Percentiles rank a stretch among this genome's conserved stretches.
These are phyloP conservation scores for Saturnispora sanitii DNA, from an alignment of 805 yeast species.

Conservation along the genomic window DNA sequence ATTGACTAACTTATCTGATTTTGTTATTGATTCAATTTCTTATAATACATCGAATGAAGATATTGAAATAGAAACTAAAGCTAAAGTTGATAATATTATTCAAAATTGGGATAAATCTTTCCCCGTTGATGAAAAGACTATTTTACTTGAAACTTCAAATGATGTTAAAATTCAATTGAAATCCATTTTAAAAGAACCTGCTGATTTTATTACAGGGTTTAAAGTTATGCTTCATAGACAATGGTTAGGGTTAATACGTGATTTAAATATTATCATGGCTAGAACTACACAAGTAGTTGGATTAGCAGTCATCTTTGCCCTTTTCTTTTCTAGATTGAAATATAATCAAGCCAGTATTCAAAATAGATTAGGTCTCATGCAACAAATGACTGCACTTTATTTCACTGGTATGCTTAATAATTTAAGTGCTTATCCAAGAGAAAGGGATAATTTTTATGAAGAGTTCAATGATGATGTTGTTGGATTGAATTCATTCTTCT, in stretches of 20 bases:
- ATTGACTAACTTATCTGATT: slow-evolving; percentile 65
- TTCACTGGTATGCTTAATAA: slow-evolving; percentile 76
- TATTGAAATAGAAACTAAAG: slow-evolving; percentile 32
- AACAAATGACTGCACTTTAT: slow-evolving; percentile 61
- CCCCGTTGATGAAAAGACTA: neutral
- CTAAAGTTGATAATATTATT: slow-evolving; percentile 32
- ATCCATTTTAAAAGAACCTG: slow-evolving; percentile 25
- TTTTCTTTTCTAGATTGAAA: slow-evolving; percentile 56
- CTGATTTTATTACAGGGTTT: slow-evolving; percentile 27
- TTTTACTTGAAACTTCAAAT: slow-evolving; percentile 12
- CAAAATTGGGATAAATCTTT: slow-evolving; percentile 28
- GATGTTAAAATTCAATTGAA: slow-evolving; percentile 18
- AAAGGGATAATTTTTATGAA: slow-evolving; percentile 65
- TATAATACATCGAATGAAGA: slow-evolving; percentile 36
- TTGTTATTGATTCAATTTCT: slow-evolving; percentile 59
- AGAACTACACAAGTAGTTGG: slow-evolving; percentile 56
- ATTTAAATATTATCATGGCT: slow-evolving; percentile 51
- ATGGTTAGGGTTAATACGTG: slow-evolving; percentile 35
- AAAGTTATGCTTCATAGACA: slow-evolving; percentile 30
- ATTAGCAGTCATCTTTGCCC: slow-evolving; percentile 52
- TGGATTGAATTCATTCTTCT: slow-evolving; percentile 53
- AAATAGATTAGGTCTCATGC: slow-evolving; percentile 66
- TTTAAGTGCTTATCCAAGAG: slow-evolving; percentile 64
- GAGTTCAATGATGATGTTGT: slow-evolving; percentile 69
- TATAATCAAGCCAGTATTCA: slow-evolving; percentile 42